Conservation (phyloP, 768 basidiomycete genomes). For the Suillus subalutaceus region DNA sequence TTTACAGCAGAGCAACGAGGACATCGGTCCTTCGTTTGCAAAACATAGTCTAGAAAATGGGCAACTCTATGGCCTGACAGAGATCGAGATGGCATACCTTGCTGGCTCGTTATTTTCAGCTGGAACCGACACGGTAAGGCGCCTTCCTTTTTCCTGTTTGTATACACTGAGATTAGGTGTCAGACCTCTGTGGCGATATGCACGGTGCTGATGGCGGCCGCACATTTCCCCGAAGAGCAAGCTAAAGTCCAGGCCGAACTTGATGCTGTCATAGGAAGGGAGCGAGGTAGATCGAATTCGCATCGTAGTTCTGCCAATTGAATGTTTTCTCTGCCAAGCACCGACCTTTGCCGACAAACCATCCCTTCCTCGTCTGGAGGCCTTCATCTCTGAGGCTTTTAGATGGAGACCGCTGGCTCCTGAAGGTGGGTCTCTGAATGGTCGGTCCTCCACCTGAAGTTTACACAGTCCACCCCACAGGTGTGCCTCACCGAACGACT, state of each 20-base stretch:
- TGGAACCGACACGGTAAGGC: not conserved
- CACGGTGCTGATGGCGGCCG: constrained; percentile 52
- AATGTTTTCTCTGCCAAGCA: not conserved
- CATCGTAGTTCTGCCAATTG: constrained; percentile 6
- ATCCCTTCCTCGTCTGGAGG: not conserved
- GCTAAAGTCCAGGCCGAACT: constrained; percentile 51
- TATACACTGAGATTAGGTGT: not conserved
- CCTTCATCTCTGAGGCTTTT: not conserved
- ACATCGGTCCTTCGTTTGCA: not conserved
- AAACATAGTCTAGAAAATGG: not conserved
- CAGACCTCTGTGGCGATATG: constrained; percentile 53
- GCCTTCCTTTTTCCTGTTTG: not conserved
- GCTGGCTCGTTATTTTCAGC: not conserved
- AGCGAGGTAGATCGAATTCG: constrained; percentile 13
- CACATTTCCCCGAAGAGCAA: constrained; percentile 53
- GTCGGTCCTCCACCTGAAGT: not conserved
- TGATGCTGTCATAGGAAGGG: constrained; percentile 49
- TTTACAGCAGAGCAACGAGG: not conserved
- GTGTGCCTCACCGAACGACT: not conserved
- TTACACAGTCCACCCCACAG: not conserved
- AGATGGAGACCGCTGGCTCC: not conserved
- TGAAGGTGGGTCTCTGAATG: not conserved
- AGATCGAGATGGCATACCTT: not conserved
- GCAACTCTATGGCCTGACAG: not conserved
- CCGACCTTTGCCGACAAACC: not conserved